Conservation (phyloP, 495 filamentous ascomycete species). For the Cercophora scortea region DNA sequence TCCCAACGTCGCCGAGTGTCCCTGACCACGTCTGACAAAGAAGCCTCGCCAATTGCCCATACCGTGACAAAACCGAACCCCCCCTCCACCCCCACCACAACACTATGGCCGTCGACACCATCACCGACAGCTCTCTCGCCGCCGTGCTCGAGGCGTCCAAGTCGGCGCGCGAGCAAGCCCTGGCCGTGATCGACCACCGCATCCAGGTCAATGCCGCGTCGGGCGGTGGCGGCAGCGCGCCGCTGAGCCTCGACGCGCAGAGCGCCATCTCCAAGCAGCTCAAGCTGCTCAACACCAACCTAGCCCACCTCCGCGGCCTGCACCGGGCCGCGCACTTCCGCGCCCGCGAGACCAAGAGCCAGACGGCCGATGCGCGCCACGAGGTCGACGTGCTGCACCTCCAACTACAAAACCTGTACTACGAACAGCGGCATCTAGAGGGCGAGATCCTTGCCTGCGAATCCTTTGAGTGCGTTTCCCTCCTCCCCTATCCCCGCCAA, state of each 20-base stretch:
- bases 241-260: conserved; percentile 40
- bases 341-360: conserved; percentile 77
- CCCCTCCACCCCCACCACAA: too few species aligned
- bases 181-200: conserved; percentile 54
- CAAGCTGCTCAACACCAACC: conserved; percentile 68
- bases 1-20: too few species aligned
- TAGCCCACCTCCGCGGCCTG: conserved; percentile 72
- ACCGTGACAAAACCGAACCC: too few species aligned
- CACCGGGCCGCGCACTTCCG: conserved; percentile 74
- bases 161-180: conserved; percentile 63
- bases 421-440: conserved; percentile 84
- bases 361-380: conserved; percentile 77
- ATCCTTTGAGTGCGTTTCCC: conserved; percentile 78
- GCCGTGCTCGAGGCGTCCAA: conserved; percentile 65
- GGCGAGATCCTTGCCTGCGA: conserved; percentile 90
- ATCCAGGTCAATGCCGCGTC: conserved; percentile 36
- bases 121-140: conserved; percentile 61
- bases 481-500: not conserved
- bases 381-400: conserved; percentile 90
- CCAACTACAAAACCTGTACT: conserved; percentile 90
- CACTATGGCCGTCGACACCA: conserved; percentile 41
- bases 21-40: too few species aligned
- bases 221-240: conserved; percentile 14
- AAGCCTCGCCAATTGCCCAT: too few species aligned
- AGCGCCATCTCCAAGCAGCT: conserved; percentile 66